Evolutionary conservation across 73 alveolate genomes (phyloP), one percentile per base, ranked within the genome.

Genomic region (Symbiodinium natans): DNA sequence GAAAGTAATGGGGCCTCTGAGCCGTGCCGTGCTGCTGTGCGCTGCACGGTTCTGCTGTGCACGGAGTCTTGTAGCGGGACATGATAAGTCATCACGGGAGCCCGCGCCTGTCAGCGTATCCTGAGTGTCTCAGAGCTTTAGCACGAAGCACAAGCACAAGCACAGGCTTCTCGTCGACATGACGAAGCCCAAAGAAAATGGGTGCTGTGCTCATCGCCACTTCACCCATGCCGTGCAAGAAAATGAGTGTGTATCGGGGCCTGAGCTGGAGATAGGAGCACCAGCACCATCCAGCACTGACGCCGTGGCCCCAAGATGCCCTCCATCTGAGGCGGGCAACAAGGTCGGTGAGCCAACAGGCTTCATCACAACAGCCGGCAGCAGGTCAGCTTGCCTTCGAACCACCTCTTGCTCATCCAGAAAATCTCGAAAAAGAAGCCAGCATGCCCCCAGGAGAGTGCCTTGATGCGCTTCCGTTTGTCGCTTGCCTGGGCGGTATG

Each of bases 401-500:
- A 63, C 80, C 21, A 63, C 80, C 80, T 63, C 13, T 13, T 13
- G 59, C n/a, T n/a, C n/a, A n/a, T n/a, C n/a, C n/a, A 52, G 71
- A 9, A 29, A 52, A 52, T 29, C 1, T 29, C 25, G 31, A 0
- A 52, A 8, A 11, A 25, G 36, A 63, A 23, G 80, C 80, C 5
- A 46, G 13, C 59, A 13, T 46, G 13, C 21, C 59, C 59, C 59
- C 27, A 63, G 17, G 40, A 31, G 17, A 11, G 19, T 36, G 80
- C 80, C 80, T 63, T 63, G 80, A 63, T 63, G 80, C 80, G 80
- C 80, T 63, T 63, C 36, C 80, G 80, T 29, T 63, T 63, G 80
- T 63, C 80, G 36, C 11, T 36, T 2, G 80, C 80, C 80, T 63
- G 80, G 6, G 13, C 59, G 59, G 59, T 9, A 46, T 46, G 59